Evolutionary conservation across 805 yeast species (phyloP).

Genomic region (Clavispora carvajalis): DNA sequence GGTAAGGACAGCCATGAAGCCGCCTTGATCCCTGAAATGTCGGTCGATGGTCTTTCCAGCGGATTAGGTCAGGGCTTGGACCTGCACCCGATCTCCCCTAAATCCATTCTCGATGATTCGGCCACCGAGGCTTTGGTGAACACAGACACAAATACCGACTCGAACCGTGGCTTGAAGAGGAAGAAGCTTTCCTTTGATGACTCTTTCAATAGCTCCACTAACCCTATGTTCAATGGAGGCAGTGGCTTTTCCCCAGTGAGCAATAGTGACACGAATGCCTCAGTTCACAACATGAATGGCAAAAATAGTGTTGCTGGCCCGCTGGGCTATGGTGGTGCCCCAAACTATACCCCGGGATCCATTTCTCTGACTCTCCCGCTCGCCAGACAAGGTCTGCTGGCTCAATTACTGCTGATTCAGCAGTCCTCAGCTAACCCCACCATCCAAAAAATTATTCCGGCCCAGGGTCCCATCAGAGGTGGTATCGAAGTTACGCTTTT

Average conservation of each 20-base stretch:
- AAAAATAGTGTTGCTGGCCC: slow-evolving; percentile 3
- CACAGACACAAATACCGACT: slow-evolving; percentile 27
- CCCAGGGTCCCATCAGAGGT: slow-evolving; percentile 93
- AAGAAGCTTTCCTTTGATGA: slow-evolving; percentile 46
- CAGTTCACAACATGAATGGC: slow-evolving; percentile 14
- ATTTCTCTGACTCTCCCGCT: slow-evolving; percentile 3
- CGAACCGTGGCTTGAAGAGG: slow-evolving; percentile 40
- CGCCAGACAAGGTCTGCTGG: slow-evolving; percentile 14
- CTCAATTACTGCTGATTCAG: slow-evolving; percentile 7
- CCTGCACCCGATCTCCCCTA: slow-evolving; percentile 50
- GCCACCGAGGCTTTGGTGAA: slow-evolving; percentile 47
- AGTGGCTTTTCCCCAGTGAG: slow-evolving; percentile 43
- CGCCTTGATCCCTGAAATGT: neutral
- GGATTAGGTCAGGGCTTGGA: slow-evolving; percentile 5
- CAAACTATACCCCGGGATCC: neutral
- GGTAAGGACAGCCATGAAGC: slow-evolving; percentile 2
- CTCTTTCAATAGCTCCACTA: slow-evolving; percentile 29
- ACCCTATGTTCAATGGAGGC: slow-evolving; percentile 37
- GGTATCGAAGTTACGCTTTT: slow-evolving; percentile 91
- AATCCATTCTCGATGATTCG: slow-evolving; percentile 53
- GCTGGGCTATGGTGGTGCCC: slow-evolving; percentile 3
- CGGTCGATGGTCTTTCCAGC: neutral
- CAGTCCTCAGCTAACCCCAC: slow-evolving; percentile 8
- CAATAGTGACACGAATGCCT: slow-evolving; percentile 40
- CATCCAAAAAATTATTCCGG: slow-evolving; percentile 86